Percentiles rank a stretch among this genome's conserved stretches.
Conservation (phyloP, 108 stramenopile species). For the Cyclotella kingstonii region DNA sequence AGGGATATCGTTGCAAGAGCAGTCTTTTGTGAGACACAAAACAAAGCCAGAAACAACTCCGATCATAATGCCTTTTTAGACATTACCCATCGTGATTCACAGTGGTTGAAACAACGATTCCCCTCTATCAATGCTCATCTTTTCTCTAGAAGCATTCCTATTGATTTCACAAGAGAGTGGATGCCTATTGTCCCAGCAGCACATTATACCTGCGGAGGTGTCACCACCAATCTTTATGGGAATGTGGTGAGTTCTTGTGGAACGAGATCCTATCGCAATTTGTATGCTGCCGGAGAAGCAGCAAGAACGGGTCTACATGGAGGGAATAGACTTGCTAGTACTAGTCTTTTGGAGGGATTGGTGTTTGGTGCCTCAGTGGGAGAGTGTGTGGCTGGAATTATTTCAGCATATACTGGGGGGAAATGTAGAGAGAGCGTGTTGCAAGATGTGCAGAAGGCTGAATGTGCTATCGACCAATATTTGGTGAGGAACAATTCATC, state of each 20-base stretch:
- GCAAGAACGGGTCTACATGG: constrained; percentile 94
- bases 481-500: constrained; percentile 16
- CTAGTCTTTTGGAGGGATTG: constrained; percentile 92
- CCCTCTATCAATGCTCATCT: constrained; percentile 80
- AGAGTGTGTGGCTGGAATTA: constrained; percentile 63
- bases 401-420: constrained; percentile 20
- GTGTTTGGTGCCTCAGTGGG: constrained; percentile 91
- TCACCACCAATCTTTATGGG: constrained; percentile 81
- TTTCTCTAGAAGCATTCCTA: constrained; percentile 20
- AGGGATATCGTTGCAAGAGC: constrained; percentile 93
- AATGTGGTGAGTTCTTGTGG: constrained; percentile 36
- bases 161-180: constrained; percentile 79
- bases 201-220: constrained; percentile 94
- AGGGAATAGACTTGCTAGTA: constrained; percentile 91
- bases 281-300: constrained; percentile 91
- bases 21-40: constrained; percentile 75
- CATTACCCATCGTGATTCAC: constrained; percentile 80
- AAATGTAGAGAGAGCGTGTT: constrained; percentile 5
- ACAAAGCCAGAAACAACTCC: constrained; percentile 26
- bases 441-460: constrained; percentile 3
- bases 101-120: constrained; percentile 82
- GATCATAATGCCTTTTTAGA: constrained; percentile 77
- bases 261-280: constrained; percentile 38
- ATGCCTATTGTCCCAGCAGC: constrained; percentile 91
- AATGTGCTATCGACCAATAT: constrained; percentile 23